Conservation (phyloP, 2,329 filamentous ascomycete species). For the Huntiella abstrusa region DNA sequence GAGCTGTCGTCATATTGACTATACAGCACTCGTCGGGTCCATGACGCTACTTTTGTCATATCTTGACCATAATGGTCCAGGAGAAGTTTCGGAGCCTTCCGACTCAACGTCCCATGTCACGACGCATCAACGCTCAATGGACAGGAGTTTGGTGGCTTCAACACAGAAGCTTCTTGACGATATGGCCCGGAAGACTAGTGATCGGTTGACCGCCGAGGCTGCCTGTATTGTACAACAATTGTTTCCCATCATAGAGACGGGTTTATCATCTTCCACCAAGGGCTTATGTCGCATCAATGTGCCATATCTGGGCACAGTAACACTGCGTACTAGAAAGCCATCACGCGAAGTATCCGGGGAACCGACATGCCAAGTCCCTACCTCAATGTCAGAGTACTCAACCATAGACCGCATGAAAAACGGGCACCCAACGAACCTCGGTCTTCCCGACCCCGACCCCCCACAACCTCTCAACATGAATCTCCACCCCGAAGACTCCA, state of each 20-base stretch:
- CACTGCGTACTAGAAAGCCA: constrained; percentile 18
- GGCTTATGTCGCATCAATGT: constrained; percentile 22
- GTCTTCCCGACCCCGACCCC: background rate
- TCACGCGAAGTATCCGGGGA: background rate
- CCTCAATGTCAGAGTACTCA: background rate
- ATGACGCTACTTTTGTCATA: constrained; percentile 33
- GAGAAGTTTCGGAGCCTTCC: constrained; percentile 1
- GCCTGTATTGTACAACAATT: constrained; percentile 25
- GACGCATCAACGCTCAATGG: constrained; percentile 17
- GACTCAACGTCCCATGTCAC: background rate
- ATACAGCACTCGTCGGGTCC: constrained; percentile 30
- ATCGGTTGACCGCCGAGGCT: constrained; percentile 24
- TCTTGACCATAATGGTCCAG: constrained; percentile 19
- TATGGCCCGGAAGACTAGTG: constrained; percentile 21
- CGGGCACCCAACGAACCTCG: background rate
- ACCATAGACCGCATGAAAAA: background rate
- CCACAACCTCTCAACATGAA: background rate
- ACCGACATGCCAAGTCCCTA: background rate
- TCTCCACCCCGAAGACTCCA: background rate
- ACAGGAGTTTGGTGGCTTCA: constrained; percentile 21
- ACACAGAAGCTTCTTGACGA: constrained; percentile 21
- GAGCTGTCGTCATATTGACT: constrained; percentile 31
- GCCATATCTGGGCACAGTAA: constrained; percentile 28
- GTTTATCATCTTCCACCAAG: constrained; percentile 10
- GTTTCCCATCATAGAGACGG: constrained; percentile 22